Conservation (phyloP, 257 asterid species). For the Solanum clarkiae region DNA sequence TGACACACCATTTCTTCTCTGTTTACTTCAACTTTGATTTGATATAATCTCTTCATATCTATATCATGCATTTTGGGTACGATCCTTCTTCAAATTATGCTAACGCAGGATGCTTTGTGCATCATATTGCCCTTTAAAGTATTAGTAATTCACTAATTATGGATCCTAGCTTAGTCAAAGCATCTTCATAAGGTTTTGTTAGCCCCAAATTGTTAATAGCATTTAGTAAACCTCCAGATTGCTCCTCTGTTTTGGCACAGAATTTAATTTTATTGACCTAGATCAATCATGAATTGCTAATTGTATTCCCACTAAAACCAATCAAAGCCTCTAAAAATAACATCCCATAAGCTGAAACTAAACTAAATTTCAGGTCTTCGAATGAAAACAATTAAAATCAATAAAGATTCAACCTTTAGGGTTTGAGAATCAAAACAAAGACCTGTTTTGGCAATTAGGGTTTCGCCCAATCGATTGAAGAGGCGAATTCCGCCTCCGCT, state of each 20-base stretch:
- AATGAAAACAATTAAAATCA: neutral
- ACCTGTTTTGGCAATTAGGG: slow-evolving; percentile 42
- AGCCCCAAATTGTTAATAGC: no score
- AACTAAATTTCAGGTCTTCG: slow-evolving; percentile 21
- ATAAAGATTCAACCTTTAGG: slow-evolving; percentile 6
- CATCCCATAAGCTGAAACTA: neutral
- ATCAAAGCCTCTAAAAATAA: slow-evolving; percentile 5
- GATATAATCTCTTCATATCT: no score
- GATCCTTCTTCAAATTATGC: no score
- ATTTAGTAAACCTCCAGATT: neutral
- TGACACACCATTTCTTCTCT: no score
- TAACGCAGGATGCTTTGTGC: no score
- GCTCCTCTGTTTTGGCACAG: slow-evolving; percentile 2
- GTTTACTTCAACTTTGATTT: no score
- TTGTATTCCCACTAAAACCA: neutral
- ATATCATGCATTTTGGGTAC: no score
- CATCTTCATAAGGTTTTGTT: no score
- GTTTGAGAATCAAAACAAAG: slow-evolving; percentile 4
- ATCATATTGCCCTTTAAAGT: no score
- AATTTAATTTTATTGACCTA: neutral
- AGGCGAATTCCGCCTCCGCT: slow-evolving; percentile 6
- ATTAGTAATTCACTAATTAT: no score
- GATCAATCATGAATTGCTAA: slow-evolving; percentile 7
- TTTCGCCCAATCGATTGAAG: slow-evolving; percentile 12
- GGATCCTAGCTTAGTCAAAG: no score